Evolutionary conservation across 352 stramenopile genomes (phyloP), one percentile per base, ranked within the genome.

Genomic region (Globisporangium splendens): DNA sequence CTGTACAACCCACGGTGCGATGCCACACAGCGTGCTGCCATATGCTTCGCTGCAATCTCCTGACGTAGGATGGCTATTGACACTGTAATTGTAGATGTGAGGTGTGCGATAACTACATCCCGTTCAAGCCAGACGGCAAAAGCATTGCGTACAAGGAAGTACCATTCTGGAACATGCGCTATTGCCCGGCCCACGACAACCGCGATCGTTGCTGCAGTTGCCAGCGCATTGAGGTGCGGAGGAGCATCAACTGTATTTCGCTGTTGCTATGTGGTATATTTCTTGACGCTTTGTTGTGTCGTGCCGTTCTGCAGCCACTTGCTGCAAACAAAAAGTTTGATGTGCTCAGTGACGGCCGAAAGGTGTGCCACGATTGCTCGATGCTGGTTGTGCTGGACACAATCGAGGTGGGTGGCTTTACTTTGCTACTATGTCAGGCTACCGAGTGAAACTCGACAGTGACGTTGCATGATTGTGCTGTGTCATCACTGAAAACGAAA

Each of bases 151-250:
- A 73, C 61, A 79, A 86, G 73, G 63, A 80, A 46, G 85, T 89
- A 52, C 69, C 77, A 12, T 91, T 87, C 53, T 83, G 78, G 69
- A 65, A 87, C 28, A 63, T 77, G 51, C 79, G 81, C 13, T 89
- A 82, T 38, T 91, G 81, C 28, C 72, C 75, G 3, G 57, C 73
- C 20, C 81, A 91, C 48, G 77, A 89, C n/a, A 66, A 79, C 41
- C 62, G 75, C 53, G 79, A 77, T 21, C 77, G 81, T 2, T 91
- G 81, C 65, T 86, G 73, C 65, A 87, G 79, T 54, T 91, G 81
- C 65, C 72, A 86, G 47, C 79, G 81, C 56, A 70, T 89, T 54
- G 81, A 91, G 72, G 80, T 78, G 50, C 48, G 43, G 12, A 7
- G 6, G 14, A 35, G 28, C 28, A 11, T 8, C 20, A 48, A 21